phyloP scores from a whole-genome alignment of 768 basidiomycete species.

The Daedaleopsis nitida region DNA sequence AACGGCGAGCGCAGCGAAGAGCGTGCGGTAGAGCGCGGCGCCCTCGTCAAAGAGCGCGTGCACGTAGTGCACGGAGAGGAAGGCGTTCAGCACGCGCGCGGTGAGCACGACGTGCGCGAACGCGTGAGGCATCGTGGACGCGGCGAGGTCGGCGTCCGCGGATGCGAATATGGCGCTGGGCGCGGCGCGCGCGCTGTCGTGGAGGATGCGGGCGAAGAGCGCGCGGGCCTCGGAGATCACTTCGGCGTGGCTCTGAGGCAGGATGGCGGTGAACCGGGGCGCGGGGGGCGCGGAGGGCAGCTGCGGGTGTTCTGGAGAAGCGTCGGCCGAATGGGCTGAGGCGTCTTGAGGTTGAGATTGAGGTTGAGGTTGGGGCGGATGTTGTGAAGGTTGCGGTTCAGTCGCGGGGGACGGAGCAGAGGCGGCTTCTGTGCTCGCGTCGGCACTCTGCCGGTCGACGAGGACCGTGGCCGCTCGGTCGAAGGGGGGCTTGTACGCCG shows the following conservation, averaged over 20 bases:
- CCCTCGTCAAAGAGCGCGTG: conserved; percentile 54
- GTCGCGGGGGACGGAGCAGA: not conserved
- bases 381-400: conserved; percentile 2
- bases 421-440: not conserved
- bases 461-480: conserved; percentile 50
- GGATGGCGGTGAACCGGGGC: conserved; percentile 35
- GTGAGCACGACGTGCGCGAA: conserved; percentile 64
- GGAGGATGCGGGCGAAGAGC: conserved; percentile 64
- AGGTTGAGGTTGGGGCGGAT: not conserved
- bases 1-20: conserved; percentile 49
- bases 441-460: conserved; percentile 28
- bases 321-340: too few relatives aligned
- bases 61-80: conserved; percentile 72
- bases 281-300: not conserved
- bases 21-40: conserved; percentile 47
- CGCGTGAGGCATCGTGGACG: conserved; percentile 28
- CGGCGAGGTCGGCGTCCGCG: too few relatives aligned
- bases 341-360: not conserved
- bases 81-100: conserved; percentile 73
- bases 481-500: conserved; percentile 76
- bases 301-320: not conserved
- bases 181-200: conserved; percentile 35
- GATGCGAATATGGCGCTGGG: not conserved
- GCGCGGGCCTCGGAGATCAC: conserved; percentile 66
- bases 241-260: conserved; percentile 74